Conservation (phyloP, 805 yeast species). For the Yarrowia deformans region DNA sequence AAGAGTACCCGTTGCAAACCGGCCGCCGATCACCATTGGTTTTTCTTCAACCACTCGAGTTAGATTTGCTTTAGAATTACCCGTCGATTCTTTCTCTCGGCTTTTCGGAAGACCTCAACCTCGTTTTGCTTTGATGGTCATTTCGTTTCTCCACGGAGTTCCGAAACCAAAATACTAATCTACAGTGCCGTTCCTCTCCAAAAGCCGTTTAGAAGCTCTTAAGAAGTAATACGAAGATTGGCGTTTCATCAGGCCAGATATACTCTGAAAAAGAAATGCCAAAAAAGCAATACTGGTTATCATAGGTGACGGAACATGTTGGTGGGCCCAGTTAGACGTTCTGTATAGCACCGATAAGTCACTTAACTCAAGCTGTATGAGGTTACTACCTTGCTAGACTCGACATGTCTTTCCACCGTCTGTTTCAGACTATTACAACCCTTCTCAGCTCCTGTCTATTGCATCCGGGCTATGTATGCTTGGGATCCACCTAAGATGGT, state of each 20-base stretch:
- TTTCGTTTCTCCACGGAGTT: constrained; percentile 1
- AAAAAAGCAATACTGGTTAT: background rate
- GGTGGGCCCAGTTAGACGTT: too few relatives aligned
- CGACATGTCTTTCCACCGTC: too few relatives aligned
- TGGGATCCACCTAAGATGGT: background rate
- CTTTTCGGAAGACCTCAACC: background rate
- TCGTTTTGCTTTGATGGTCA: background rate
- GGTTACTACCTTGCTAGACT: too few relatives aligned
- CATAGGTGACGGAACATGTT: too few relatives aligned
- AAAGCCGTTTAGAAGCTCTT: constrained; percentile 16
- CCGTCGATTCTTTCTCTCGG: background rate
- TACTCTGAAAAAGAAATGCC: constrained; percentile 1
- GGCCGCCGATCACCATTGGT: background rate
- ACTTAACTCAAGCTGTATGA: too few relatives aligned
- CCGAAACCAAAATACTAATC: background rate
- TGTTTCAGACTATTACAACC: too few relatives aligned
- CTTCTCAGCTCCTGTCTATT: too few relatives aligned
- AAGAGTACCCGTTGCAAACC: background rate
- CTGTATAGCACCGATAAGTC: too few relatives aligned
- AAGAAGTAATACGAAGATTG: background rate
- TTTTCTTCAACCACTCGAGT: background rate
- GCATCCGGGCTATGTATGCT: too few relatives aligned
- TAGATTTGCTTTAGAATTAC: constrained; percentile 1
- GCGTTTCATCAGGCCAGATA: background rate
- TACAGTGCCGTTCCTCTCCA: background rate